Base-by-base conservation (phyloP, 495 filamentous ascomycete species). In the Aspergillus panamensis region DNA sequence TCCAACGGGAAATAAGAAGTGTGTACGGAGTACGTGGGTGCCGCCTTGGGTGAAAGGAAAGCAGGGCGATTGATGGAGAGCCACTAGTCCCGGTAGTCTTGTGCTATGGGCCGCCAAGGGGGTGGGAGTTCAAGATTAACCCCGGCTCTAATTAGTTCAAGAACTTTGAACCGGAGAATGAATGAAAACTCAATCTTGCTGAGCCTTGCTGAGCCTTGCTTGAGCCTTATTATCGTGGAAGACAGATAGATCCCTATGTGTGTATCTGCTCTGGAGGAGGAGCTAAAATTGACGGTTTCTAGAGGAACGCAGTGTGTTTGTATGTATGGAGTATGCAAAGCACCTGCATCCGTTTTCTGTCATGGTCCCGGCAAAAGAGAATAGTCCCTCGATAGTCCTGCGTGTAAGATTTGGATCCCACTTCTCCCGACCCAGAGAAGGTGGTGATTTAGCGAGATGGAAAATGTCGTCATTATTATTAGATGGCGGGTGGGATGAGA, bases 401-500 rank as follows among this genome's bases (percentile, higher is more conserved):
- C 6, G 35, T 39, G 10, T 5, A 10, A 20, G 32, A 21, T 19
- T 42, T 42, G 32, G 33, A 14, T 14, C 30, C 48, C 25, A n/a
- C n/a, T 19, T 45, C 42, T 16, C 9, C n/a, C n/a, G n/a, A n/a
- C n/a, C n/a, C n/a, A n/a, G n/a, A n/a, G n/a, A n/a, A n/a, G n/a
- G n/a, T n/a, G n/a, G n/a, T n/a, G n/a, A n/a, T n/a, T n/a, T n/a
- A n/a, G 29, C 44, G 21, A 17, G 39, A 51, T 44, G 45, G n/a
- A 25, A 25, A 58, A 58, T 58, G 55, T 51, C 55, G 55, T 58
- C 55, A 58, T 58, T 10, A 35, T 10, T 13, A 31, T 42, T 21
- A n/a, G 30, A 52, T 44, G 20, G 25, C 20, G 47, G 31, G 16
- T 40, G 37, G 51, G 48, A 58, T 30, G 43, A 30, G 35, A 57